Percentiles rank a stretch among this genome's conserved stretches.
Evolutionary conservation across 2,329 filamentous ascomycete species (phyloP).

Genomic region (Pestalotiopsis sp.): DNA sequence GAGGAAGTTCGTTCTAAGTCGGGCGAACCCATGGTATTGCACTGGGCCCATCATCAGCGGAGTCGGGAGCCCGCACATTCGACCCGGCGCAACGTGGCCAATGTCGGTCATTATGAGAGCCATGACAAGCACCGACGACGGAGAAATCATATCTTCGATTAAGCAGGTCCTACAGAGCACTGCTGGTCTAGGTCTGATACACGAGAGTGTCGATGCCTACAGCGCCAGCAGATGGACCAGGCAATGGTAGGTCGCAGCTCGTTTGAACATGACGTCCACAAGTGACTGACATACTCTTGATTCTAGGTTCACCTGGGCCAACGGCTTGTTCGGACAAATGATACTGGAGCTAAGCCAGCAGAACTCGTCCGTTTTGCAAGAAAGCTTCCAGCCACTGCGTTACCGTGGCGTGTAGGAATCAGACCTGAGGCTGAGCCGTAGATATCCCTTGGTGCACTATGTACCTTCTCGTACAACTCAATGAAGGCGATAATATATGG

Average conservation of each 20-base stretch:
- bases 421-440: background rate
- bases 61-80: slow-evolving; percentile 55
- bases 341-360: slow-evolving; percentile 60
- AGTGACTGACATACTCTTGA: background rate
- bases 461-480: too few species aligned
- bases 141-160: slow-evolving; percentile 37
- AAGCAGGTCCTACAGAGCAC: slow-evolving; percentile 33
- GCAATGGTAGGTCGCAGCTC: slow-evolving; percentile 35
- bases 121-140: slow-evolving; percentile 57
- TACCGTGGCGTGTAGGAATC: background rate
- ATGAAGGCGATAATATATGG: background rate
- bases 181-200: slow-evolving; percentile 39
- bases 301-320: slow-evolving; percentile 58
- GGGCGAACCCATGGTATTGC: slow-evolving; percentile 75
- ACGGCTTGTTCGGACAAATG: slow-evolving; percentile 38
- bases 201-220: slow-evolving; percentile 44
- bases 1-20: slow-evolving; percentile 71
- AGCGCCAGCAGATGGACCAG: slow-evolving; percentile 39
- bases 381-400: slow-evolving; percentile 46
- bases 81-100: slow-evolving; percentile 78
- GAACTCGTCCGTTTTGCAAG: slow-evolving; percentile 66
- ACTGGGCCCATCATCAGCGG: slow-evolving; percentile 53
- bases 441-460: too few species aligned
- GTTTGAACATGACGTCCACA: background rate
- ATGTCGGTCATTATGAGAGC: slow-evolving; percentile 83